Evolutionary conservation across 2,329 filamentous ascomycete genomes (phyloP).

Genomic region (Bipolaris bicolor): DNA sequence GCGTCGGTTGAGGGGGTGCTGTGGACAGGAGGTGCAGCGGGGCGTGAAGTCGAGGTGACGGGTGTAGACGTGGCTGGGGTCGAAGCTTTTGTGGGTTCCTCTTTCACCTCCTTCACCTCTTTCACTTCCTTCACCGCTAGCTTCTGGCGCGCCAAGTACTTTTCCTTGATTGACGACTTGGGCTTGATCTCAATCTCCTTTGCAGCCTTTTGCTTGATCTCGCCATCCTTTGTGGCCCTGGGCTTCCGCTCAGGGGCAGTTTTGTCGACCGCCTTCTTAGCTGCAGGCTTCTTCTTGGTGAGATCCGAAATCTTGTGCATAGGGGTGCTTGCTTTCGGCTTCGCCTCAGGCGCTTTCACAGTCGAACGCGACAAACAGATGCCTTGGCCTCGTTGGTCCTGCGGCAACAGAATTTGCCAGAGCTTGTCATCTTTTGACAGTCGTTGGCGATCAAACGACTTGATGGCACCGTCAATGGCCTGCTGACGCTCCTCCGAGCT

Average conservation of each 20-base stretch:
- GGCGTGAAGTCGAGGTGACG: slow-evolving; percentile 24
- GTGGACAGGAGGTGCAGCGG: slow-evolving; percentile 27
- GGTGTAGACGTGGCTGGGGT: slow-evolving; percentile 21
- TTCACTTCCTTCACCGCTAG: slow-evolving; percentile 29
- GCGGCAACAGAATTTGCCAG: slow-evolving; percentile 67
- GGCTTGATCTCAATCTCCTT: slow-evolving; percentile 26
- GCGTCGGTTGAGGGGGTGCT: slow-evolving; percentile 29
- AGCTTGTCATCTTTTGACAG: slow-evolving; percentile 65
- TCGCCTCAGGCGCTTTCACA: slow-evolving; percentile 51
- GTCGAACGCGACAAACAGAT: slow-evolving; percentile 66
- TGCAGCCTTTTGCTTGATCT: slow-evolving; percentile 17
- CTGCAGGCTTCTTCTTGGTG: slow-evolving; percentile 51
- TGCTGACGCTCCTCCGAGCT: slow-evolving; percentile 61
- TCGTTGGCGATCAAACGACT: slow-evolving; percentile 67
- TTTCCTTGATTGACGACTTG: slow-evolving; percentile 38
- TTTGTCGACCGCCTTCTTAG: slow-evolving; percentile 54
- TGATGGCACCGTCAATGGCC: slow-evolving; percentile 67
- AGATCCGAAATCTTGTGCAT: slow-evolving; percentile 50
- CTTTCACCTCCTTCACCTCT: slow-evolving; percentile 33
- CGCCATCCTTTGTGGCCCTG: slow-evolving; percentile 18
- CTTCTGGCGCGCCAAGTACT: slow-evolving; percentile 28
- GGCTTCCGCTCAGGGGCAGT: slow-evolving; percentile 40
- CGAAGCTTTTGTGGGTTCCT: slow-evolving; percentile 28
- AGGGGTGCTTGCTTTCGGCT: slow-evolving; percentile 43
- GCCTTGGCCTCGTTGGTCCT: slow-evolving; percentile 66